Conservation (phyloP, 352 stramenopile genomes). For the Phytophthora sansomeana region DNA sequence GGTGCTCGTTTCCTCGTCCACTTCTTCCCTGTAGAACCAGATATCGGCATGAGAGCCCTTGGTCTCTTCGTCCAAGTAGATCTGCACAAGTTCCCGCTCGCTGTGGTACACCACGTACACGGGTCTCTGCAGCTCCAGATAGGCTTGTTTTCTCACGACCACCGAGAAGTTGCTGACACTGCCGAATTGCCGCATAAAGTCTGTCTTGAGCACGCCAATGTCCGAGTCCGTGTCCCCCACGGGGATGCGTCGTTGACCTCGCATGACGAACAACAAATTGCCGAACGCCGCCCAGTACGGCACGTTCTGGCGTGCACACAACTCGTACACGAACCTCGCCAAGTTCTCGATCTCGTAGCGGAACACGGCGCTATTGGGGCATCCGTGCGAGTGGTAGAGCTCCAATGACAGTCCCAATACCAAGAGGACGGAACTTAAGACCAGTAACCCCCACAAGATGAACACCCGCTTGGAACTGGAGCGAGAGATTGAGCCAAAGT, state of each 20-base stretch:
- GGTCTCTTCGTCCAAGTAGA: conserved; percentile 61
- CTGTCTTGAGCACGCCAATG: conserved; percentile 68
- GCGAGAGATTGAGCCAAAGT: conserved; percentile 32
- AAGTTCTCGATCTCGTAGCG: conserved; percentile 76
- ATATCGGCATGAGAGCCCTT: conserved; percentile 77
- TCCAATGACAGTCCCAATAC: conserved; percentile 63
- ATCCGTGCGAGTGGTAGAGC: conserved; percentile 65
- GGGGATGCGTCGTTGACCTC: conserved; percentile 65
- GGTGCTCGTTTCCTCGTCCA: conserved; percentile 35
- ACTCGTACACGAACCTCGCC: conserved; percentile 67
- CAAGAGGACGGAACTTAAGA: conserved; percentile 34
- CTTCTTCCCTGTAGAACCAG: conserved; percentile 75
- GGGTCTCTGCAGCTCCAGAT: conserved; percentile 51
- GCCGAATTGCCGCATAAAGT: conserved; percentile 58
- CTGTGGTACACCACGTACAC: conserved; percentile 62
- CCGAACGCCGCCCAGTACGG: conserved; percentile 80
- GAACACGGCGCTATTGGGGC: conserved; percentile 73
- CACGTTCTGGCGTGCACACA: conserved; percentile 56
- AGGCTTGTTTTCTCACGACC: conserved; percentile 50
- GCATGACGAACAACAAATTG: conserved; percentile 81
- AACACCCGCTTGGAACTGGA: conserved; percentile 30
- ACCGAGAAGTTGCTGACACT: conserved; percentile 66
- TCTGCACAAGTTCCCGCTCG: conserved; percentile 72
- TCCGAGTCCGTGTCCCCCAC: conserved; percentile 84
- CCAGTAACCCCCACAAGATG: conserved; percentile 57